A percentile compares a stretch with the other conserved stretches of the same genome.
These are phyloP conservation scores for Colletotrichum melonis DNA, from an alignment of 2,329 filamentous ascomycete species.

Conservation along the genomic window DNA sequence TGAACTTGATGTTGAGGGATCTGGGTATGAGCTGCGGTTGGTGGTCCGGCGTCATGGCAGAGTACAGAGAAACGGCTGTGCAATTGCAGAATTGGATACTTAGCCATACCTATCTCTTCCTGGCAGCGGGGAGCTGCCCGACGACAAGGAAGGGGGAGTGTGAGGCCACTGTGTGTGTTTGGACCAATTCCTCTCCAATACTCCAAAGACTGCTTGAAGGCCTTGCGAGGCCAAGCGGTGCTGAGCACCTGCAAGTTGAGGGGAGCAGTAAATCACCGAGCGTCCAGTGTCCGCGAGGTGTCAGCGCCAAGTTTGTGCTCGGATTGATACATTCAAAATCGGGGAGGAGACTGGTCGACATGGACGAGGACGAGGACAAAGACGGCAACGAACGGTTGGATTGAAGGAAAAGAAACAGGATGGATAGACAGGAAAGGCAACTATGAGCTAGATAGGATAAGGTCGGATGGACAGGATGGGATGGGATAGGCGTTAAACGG, in stretches of 20 bases:
- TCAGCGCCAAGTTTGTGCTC: constrained; percentile 14
- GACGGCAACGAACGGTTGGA: background rate
- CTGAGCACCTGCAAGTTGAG: constrained; percentile 2
- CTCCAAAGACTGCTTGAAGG: background rate
- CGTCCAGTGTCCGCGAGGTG: background rate
- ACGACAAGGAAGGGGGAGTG: background rate
- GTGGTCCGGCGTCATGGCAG: background rate
- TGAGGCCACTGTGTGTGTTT: background rate
- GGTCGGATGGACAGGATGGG: background rate
- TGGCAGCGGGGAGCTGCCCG: constrained; percentile 18
- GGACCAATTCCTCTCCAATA: background rate
- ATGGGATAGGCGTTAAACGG: constrained; percentile 4
- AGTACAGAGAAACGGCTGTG: background rate
- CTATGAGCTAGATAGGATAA: background rate
- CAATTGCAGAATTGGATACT: background rate
- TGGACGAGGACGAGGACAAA: background rate
- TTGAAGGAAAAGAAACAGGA: background rate
- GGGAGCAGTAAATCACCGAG: background rate
- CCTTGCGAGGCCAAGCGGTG: constrained; percentile 9
- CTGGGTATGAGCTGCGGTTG: background rate
- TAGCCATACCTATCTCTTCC: background rate
- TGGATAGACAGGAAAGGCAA: background rate
- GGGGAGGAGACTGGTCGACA: background rate
- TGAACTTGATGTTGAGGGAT: background rate
- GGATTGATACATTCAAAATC: background rate